phyloP scores from a whole-genome alignment of 192 early-diverging fungal species.

The Thoreauomyces humboldtii region DNA sequence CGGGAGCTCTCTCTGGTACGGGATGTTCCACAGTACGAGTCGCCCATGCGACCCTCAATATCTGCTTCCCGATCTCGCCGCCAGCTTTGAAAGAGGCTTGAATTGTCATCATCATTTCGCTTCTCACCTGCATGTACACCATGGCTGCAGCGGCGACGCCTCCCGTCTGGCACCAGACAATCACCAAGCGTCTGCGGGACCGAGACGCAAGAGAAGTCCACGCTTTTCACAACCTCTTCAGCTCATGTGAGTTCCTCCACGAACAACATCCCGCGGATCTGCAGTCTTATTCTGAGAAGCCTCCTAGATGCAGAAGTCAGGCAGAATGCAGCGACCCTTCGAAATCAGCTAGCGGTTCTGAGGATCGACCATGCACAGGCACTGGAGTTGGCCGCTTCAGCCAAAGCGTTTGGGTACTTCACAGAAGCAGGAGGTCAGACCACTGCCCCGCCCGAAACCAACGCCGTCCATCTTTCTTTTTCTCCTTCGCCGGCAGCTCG shows the following conservation, averaged over 20 bases:
- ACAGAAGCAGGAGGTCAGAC: no score
- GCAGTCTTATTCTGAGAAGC: not conserved
- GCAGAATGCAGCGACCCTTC: not conserved
- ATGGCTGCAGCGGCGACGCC: not conserved
- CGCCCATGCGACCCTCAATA: no score
- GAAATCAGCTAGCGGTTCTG: not conserved
- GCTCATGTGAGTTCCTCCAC: not conserved
- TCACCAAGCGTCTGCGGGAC: slow-evolving; percentile 6
- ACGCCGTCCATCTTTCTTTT: no score
- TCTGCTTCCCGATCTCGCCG: no score
- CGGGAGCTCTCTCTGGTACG: no score
- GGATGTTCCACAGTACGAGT: no score
- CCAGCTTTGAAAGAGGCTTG: no score
- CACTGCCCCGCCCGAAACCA: no score
- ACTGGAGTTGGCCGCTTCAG: not conserved
- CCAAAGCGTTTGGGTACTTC: slow-evolving; percentile 10
- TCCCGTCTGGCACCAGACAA: slow-evolving; percentile 1
- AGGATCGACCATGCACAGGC: not conserved
- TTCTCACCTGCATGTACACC: no score
- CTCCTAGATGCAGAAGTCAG: not conserved
- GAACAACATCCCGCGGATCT: not conserved
- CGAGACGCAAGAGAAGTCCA: slow-evolving; percentile 11
- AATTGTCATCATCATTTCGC: no score
- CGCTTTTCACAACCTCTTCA: slow-evolving; percentile 9
- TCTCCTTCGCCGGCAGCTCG: slow-evolving; percentile 22